A percentile compares a stretch with the other conserved stretches of the same genome.
These are phyloP conservation scores for Sutorius eximius DNA, from an alignment of 1,284 basidiomycete species.

Conservation along the genomic window DNA sequence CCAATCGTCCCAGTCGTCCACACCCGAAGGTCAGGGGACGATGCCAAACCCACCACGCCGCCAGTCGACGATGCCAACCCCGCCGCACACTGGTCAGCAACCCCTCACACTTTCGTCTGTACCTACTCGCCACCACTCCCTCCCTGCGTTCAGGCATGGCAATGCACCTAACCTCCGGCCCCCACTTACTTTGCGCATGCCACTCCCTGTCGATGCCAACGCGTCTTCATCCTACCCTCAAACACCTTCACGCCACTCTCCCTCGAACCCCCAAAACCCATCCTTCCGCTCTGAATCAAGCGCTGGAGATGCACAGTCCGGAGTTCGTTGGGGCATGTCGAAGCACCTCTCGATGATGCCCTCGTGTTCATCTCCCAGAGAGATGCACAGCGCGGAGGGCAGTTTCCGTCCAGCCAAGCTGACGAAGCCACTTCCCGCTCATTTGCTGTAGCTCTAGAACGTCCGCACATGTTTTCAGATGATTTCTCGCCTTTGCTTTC, in stretches of 20 bases:
- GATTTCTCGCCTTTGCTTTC: neutral
- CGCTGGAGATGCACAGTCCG: neutral
- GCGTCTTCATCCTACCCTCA: neutral
- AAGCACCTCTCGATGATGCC: slow-evolving; percentile 27
- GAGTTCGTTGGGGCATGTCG: neutral
- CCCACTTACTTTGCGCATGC: slow-evolving; percentile 1
- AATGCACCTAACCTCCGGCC: neutral
- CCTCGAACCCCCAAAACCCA: neutral
- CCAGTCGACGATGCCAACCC: slow-evolving; percentile 14
- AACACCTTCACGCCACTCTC: neutral
- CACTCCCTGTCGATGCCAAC: neutral
- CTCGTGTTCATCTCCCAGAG: slow-evolving; percentile 9
- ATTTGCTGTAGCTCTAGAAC: slow-evolving; percentile 22
- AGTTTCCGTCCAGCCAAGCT: slow-evolving; percentile 11
- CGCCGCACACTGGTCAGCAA: neutral
- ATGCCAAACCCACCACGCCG: slow-evolving; percentile 6
- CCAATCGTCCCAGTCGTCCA: slow-evolving; percentile 4
- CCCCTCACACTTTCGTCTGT: neutral
- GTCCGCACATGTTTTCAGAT: neutral
- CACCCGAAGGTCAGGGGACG: neutral
- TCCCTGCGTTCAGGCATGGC: slow-evolving; percentile 21
- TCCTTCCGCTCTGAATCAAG: neutral
- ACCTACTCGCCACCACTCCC: slow-evolving; percentile 25
- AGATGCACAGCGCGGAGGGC: neutral
- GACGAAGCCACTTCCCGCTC: slow-evolving; percentile 22